Evolutionary conservation across 257 asterid genomes (phyloP).

Genomic region (Cinchona pubescens): DNA sequence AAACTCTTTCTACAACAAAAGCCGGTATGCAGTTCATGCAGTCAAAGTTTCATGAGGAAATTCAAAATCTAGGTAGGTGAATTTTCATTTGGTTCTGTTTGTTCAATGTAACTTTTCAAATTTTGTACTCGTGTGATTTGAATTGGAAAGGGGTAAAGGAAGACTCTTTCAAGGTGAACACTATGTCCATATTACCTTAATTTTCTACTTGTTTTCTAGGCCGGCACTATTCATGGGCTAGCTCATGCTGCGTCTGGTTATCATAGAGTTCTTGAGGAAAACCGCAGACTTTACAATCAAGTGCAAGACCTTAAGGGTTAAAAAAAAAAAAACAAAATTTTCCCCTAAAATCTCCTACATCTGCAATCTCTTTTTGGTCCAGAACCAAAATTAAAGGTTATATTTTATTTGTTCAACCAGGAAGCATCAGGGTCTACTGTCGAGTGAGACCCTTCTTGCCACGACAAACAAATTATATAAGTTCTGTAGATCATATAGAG

Average conservation of each 20-base stretch:
- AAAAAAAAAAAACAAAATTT: background rate
- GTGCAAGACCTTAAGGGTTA: conserved; percentile 98
- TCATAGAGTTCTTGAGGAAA: conserved; percentile 93
- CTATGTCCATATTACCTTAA: background rate
- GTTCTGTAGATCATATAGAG: conserved; percentile 76
- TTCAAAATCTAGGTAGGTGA: conserved; percentile 65
- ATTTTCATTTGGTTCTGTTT: conserved; percentile 7
- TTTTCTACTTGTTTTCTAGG: conserved; percentile 40
- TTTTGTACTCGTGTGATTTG: background rate
- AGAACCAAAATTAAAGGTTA: conserved; percentile 14
- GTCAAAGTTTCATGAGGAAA: conserved; percentile 79
- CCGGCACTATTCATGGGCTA: conserved; percentile 71
- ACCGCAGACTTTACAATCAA: conserved; percentile 93
- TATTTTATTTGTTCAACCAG: conserved; percentile 37
- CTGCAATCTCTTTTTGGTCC: conserved; percentile 1
- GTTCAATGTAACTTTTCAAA: conserved; percentile 1
- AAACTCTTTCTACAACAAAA: conserved; percentile 71
- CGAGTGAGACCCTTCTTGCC: conserved; percentile 88
- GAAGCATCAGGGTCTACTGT: conserved; percentile 94
- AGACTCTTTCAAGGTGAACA: background rate
- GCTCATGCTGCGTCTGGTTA: conserved; percentile 97
- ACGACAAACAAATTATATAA: conserved; percentile 48
- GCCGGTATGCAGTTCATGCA: conserved; percentile 93
- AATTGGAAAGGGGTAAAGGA: conserved; percentile 1
- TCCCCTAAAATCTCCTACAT: background rate